These are phyloP conservation scores for Phytophthora sp. DNA, from an alignment of 352 stramenopile species.

Conservation along the genomic window DNA sequence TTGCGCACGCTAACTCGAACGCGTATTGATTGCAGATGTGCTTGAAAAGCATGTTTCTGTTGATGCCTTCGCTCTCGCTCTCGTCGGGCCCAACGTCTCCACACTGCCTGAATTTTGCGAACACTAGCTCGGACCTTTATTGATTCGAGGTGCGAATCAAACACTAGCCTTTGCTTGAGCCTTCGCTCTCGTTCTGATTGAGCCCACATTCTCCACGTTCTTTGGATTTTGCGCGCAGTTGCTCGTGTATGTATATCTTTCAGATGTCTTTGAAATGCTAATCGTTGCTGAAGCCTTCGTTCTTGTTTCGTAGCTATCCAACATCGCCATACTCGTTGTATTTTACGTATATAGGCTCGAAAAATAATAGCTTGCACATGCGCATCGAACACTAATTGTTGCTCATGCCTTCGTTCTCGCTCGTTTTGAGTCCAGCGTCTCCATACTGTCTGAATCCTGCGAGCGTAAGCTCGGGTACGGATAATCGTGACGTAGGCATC, in stretches of 20 bases:
- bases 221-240: constrained; percentile 21
- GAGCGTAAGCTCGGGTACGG: not conserved
- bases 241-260: constrained; percentile 10
- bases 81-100: constrained; percentile 9
- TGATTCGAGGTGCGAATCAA: not conserved
- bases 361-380: constrained; percentile 2
- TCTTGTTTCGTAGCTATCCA: constrained; percentile 16
- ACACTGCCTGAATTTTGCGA: constrained; percentile 13
- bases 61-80: not conserved
- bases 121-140: not conserved
- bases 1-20: not conserved
- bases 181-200: not conserved
- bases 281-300: not conserved
- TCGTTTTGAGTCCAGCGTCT: not conserved
- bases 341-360: constrained; percentile 12
- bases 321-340: constrained; percentile 29
- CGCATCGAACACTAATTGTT: not conserved
- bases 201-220: constrained; percentile 11
- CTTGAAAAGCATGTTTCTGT: constrained; percentile 3
- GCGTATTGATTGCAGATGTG: not conserved
- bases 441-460: constrained; percentile 13
- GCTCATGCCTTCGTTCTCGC: not conserved
- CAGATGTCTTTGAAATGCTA: constrained; percentile 1
- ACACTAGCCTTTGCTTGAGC: not conserved
- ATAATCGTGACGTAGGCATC: constrained; percentile 1